Percentiles rank a stretch among this genome's conserved stretches.
Evolutionary conservation across 331 rosid species (phyloP).

Genomic region (Pyrus hybrid): DNA sequence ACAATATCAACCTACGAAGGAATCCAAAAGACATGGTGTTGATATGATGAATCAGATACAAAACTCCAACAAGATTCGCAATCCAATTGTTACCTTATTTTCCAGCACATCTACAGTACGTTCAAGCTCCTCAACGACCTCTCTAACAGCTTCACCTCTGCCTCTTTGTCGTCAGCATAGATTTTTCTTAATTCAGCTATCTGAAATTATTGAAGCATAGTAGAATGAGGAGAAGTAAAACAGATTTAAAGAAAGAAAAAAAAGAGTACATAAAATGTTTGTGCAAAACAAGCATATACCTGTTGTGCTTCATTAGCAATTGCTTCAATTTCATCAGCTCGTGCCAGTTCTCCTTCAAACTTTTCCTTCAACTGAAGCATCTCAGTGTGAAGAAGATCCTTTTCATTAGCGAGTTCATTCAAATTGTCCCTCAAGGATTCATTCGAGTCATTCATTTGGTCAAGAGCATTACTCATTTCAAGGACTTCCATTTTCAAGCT

Average conservation of each 20-base stretch:
- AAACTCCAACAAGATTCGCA: neutral
- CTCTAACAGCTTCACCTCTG: conserved; percentile 79
- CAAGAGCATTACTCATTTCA: conserved; percentile 50
- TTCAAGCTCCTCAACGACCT: conserved; percentile 93
- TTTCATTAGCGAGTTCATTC: conserved; percentile 48
- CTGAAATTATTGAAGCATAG: conserved; percentile 36
- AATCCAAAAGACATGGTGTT: neutral
- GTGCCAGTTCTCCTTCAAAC: conserved; percentile 54
- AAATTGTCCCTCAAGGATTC: conserved; percentile 37
- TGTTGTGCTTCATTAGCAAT: conserved; percentile 61
- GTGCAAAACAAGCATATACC: conserved; percentile 33
- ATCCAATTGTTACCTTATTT: conserved; percentile 46
- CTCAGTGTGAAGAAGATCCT: conserved; percentile 60
- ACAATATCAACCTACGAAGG: conserved; percentile 62
- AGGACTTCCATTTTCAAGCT: conserved; percentile 64
- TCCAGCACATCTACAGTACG: conserved; percentile 69
- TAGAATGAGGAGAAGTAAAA: conserved; percentile 3
- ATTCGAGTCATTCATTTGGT: conserved; percentile 46
- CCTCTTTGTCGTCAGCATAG: conserved; percentile 69
- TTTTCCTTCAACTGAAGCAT: conserved; percentile 42
- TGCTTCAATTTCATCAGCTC: conserved; percentile 59
- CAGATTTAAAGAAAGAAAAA: neutral
- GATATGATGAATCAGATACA: neutral
- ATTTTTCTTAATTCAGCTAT: conserved; percentile 53
- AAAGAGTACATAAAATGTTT: neutral